These are phyloP conservation scores for Aspergillus sp. DNA, from an alignment of 2,329 filamentous ascomycete genomes.

Conservation along the genomic window DNA sequence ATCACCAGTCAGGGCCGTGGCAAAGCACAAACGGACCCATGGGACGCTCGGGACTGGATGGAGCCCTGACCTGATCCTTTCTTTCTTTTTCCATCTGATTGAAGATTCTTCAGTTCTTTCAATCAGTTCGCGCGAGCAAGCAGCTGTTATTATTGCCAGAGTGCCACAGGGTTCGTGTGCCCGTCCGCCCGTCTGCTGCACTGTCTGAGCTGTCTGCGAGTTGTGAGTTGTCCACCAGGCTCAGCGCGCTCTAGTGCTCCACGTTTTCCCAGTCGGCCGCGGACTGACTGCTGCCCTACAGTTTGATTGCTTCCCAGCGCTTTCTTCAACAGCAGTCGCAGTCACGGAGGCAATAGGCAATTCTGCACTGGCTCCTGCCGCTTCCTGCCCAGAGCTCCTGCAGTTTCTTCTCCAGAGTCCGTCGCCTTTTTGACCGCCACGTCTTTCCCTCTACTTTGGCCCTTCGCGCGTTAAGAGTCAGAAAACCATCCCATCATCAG, in stretches of 20 bases:
- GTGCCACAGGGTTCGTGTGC: constrained; percentile 29
- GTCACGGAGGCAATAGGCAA: constrained; percentile 9
- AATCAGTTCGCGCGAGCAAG: neutral
- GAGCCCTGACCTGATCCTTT: constrained; percentile 13
- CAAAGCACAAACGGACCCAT: constrained; percentile 20
- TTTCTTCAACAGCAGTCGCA: constrained; percentile 9
- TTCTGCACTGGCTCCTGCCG: constrained; percentile 16
- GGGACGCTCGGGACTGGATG: constrained; percentile 18
- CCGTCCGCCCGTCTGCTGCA: constrained; percentile 12
- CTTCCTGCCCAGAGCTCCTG: constrained; percentile 17
- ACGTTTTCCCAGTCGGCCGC: constrained; percentile 27
- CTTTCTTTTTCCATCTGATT: neutral
- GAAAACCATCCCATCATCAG: constrained; percentile 8
- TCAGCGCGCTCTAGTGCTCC: constrained; percentile 29
- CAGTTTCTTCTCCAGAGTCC: constrained; percentile 10
- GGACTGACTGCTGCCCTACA: constrained; percentile 13
- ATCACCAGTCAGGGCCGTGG: constrained; percentile 15
- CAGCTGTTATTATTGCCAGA: neutral
- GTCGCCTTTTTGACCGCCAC: constrained; percentile 24
- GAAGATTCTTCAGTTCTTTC: constrained; percentile 2
- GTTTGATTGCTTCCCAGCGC: constrained; percentile 1
- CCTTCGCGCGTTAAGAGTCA: constrained; percentile 11
- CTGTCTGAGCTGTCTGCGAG: constrained; percentile 28
- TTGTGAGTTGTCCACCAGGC: constrained; percentile 18
- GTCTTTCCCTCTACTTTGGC: constrained; percentile 17